A percentile compares a stretch with the other conserved stretches of the same genome.
phyloP scores from a whole-genome alignment of 1,139 yeast genomes.

The Petasospora rhodanensis region DNA sequence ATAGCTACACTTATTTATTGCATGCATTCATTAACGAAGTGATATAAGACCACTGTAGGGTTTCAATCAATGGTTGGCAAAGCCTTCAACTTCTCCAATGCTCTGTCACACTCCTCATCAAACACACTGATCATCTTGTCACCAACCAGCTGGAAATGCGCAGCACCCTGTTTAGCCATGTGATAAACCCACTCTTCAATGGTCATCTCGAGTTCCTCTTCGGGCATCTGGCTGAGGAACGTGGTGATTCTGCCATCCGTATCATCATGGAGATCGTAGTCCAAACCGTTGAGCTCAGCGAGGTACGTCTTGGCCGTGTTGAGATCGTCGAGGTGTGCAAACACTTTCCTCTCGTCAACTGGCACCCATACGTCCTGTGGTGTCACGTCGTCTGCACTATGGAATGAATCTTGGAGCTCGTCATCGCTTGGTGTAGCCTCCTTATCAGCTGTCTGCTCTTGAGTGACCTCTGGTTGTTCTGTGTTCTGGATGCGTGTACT shows the following conservation, averaged over 20 bases:
- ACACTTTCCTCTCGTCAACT: constrained; percentile 28
- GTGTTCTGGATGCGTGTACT: neutral
- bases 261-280: constrained; percentile 37
- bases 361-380: constrained; percentile 23
- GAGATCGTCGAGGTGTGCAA: constrained; percentile 36
- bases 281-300: constrained; percentile 17
- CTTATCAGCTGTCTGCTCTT: neutral
- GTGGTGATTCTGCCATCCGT: constrained; percentile 57
- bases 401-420: constrained; percentile 11
- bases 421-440: neutral
- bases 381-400: constrained; percentile 11
- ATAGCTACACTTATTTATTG: no score
- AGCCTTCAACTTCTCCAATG: constrained; percentile 27
- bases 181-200: constrained; percentile 64
- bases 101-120: constrained; percentile 39
- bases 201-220: constrained; percentile 62
- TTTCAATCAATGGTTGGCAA: constrained; percentile 1
- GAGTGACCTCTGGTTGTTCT: neutral
- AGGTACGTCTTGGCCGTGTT: constrained; percentile 37
- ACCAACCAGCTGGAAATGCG: constrained; percentile 31
- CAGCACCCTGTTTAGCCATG: constrained; percentile 46
- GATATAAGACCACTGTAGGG: no score
- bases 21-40: neutral
- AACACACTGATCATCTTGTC: constrained; percentile 42
- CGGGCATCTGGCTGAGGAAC: constrained; percentile 67